Conservation (phyloP, 1,139 yeast genomes). For the Hyphopichia fennica region DNA sequence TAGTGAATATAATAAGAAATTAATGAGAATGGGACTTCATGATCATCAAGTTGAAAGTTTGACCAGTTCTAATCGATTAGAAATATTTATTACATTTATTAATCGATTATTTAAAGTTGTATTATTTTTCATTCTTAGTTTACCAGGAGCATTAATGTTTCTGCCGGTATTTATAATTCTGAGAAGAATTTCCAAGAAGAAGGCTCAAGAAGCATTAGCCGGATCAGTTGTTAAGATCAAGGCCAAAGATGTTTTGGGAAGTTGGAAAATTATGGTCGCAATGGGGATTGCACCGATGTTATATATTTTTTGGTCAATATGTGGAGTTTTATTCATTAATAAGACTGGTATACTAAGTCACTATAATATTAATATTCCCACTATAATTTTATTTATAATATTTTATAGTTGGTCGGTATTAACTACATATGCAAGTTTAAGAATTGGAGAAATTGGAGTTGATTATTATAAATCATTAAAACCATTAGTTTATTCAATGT, state of each 20-base stretch:
- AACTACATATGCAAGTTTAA: conserved; percentile 43
- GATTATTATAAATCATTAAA: conserved; percentile 40
- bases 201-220: conserved; percentile 44
- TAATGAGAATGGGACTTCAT: conserved; percentile 37
- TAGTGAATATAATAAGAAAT: conserved; percentile 33
- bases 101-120: conserved; percentile 31
- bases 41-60: conserved; percentile 46
- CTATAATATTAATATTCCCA: conserved; percentile 12
- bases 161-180: conserved; percentile 46
- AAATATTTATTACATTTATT: conserved; percentile 26
- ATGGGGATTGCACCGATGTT: conserved; percentile 44
- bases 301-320: conserved; percentile 40
- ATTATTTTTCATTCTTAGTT: conserved; percentile 34
- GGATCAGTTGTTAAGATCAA: conserved; percentile 44
- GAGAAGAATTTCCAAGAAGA: conserved; percentile 32
- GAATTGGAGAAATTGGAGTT: conserved; percentile 44
- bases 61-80: conserved; percentile 25
- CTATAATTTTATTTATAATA: conserved; percentile 10
- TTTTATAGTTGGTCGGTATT: conserved; percentile 39
- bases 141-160: conserved; percentile 46
- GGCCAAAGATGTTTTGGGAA: conserved; percentile 47
- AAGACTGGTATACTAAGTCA: background rate
- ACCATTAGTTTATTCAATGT: conserved; percentile 37
- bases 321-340: conserved; percentile 34
- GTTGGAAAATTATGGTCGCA: conserved; percentile 50